Evolutionary conservation across 352 stramenopile genomes (phyloP).

Genomic region (Phytophthora pluvialis): DNA sequence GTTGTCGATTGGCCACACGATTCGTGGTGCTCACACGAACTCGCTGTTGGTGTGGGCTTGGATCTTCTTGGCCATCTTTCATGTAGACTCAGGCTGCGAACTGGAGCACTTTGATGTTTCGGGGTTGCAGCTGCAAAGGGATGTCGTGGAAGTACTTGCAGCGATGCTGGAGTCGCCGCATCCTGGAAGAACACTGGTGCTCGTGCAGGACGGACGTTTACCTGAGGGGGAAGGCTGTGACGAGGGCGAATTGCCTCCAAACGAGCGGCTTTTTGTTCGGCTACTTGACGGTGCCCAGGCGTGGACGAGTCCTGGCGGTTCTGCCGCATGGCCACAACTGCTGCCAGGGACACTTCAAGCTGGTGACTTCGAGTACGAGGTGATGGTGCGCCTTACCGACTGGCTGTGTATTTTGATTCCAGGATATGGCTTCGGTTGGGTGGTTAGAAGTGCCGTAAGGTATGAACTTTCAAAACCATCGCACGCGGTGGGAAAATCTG

Average conservation of each 20-base stretch:
- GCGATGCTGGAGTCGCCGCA: conserved; percentile 26
- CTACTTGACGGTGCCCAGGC: conserved; percentile 30
- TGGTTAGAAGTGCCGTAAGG: conserved; percentile 25
- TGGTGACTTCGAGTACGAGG: conserved; percentile 40
- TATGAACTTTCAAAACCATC: conserved; percentile 16
- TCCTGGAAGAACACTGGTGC: conserved; percentile 24
- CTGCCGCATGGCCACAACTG: conserved; percentile 24
- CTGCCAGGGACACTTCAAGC: background rate
- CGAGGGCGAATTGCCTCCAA: conserved; percentile 26
- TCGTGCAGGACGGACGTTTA: conserved; percentile 25
- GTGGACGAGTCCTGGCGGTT: conserved; percentile 12
- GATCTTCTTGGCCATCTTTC: conserved; percentile 53
- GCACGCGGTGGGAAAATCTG: background rate
- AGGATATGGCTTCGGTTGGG: conserved; percentile 46
- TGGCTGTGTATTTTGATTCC: conserved; percentile 46
- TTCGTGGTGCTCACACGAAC: conserved; percentile 30
- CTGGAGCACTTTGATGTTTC: conserved; percentile 39
- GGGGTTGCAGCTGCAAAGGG: conserved; percentile 24
- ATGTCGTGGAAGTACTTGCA: conserved; percentile 12
- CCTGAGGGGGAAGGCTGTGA: conserved; percentile 33
- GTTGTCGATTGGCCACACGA: conserved; percentile 33
- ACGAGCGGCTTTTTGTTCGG: conserved; percentile 30
- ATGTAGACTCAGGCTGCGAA: conserved; percentile 37
- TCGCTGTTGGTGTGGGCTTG: conserved; percentile 40
- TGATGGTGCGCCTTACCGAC: conserved; percentile 28